phyloP scores from a whole-genome alignment of 1,284 basidiomycete species.

The Marasmius tenuissimus region DNA sequence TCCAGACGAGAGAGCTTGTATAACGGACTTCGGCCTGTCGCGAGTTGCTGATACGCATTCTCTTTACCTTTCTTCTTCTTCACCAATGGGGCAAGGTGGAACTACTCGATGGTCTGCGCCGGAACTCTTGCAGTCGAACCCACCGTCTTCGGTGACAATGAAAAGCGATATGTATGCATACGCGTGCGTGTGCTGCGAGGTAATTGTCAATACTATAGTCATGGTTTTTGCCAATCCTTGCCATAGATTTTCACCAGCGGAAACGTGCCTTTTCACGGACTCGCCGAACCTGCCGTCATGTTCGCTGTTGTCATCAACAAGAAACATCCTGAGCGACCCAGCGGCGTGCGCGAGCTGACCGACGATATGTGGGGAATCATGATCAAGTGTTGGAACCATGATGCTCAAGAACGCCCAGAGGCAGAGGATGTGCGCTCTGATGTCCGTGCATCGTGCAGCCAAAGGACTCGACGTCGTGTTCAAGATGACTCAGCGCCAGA shows the following conservation, averaged over 20 bases:
- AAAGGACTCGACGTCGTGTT: too few species aligned
- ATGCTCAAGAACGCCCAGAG: too few species aligned
- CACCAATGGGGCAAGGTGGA: slow-evolving; percentile 7
- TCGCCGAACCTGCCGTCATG: neutral
- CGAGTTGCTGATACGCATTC: slow-evolving; percentile 16
- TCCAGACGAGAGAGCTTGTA: slow-evolving; percentile 27
- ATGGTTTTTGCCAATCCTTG: too few species aligned
- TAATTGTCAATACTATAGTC: too few species aligned
- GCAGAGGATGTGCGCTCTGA: too few species aligned
- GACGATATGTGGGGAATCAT: neutral
- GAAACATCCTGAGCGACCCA: neutral
- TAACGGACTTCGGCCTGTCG: slow-evolving; percentile 36
- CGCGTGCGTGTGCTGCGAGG: too few species aligned
- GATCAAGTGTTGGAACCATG: neutral
- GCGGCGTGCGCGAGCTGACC: neutral
- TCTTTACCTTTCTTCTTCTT: too few species aligned
- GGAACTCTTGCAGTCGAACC: slow-evolving; percentile 15
- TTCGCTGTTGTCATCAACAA: neutral
- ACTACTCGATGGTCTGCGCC: slow-evolving; percentile 24
- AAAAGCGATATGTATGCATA: neutral
- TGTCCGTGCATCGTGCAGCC: too few species aligned
- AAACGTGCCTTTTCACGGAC: neutral
- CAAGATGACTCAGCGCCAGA: too few species aligned
- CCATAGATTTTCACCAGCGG: neutral
- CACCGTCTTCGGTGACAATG: neutral